phyloP scores from a whole-genome alignment of 352 stramenopile species.

The Pythium aristosporum region DNA sequence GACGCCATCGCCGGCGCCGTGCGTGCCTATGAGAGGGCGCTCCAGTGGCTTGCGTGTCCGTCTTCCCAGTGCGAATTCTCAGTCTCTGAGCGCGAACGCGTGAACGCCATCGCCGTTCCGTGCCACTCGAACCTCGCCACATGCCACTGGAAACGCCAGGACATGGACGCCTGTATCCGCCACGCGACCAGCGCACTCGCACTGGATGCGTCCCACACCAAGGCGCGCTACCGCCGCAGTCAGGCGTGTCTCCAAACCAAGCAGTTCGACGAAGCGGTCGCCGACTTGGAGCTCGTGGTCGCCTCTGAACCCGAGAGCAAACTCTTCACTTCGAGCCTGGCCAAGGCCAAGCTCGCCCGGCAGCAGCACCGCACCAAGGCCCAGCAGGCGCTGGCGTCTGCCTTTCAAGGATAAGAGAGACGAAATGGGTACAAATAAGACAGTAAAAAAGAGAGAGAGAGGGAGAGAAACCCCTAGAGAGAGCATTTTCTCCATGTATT shows the following conservation, averaged over 20 bases:
- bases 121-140: slow-evolving; percentile 66
- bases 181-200: slow-evolving; percentile 49
- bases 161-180: slow-evolving; percentile 44
- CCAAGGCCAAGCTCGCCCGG: slow-evolving; percentile 14
- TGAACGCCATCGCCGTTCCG: slow-evolving; percentile 39
- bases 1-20: slow-evolving; percentile 34
- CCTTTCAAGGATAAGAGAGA: slow-evolving; percentile 3
- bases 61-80: slow-evolving; percentile 36
- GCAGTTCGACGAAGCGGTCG: slow-evolving; percentile 52
- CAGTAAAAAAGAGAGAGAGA: slow-evolving; percentile 3
- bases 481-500: slow-evolving; percentile 34
- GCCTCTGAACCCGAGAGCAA: slow-evolving; percentile 46
- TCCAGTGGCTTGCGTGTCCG: slow-evolving; percentile 59
- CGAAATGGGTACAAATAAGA: neutral
- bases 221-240: slow-evolving; percentile 65
- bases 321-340: slow-evolving; percentile 21
- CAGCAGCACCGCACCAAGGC: slow-evolving; percentile 18
- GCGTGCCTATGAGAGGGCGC: slow-evolving; percentile 34
- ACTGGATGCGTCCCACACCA: slow-evolving; percentile 45
- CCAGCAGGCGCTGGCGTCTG: slow-evolving; percentile 23
- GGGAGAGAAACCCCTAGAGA: slow-evolving; percentile 19
- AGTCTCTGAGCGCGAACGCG: slow-evolving; percentile 29
- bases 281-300: slow-evolving; percentile 43
- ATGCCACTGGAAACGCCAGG: slow-evolving; percentile 50
- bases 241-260: slow-evolving; percentile 57